Base-by-base conservation (phyloP, 2,329 filamentous ascomycete genomes). In the Orbilia blumenaviensis region DNA sequence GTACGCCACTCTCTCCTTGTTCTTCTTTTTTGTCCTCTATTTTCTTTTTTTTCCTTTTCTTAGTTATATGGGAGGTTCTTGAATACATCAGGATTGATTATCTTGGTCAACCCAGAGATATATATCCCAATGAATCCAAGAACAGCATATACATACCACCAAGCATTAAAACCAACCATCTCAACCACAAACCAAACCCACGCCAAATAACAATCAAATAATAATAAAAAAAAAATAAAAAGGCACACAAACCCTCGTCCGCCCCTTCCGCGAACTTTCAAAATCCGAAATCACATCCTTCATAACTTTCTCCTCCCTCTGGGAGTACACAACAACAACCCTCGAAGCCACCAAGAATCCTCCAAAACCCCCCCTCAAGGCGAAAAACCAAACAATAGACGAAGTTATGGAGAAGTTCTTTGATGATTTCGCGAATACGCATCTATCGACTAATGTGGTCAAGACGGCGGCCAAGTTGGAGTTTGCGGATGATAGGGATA, bases 331-430 rank as follows among this genome's bases (percentile, higher is more conserved):
- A 88, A 10, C 84, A 87, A 16, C 83, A 93, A 2, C 81, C 82
- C 18, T 77, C 78, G 7, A 78, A 83, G 8, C 80, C 21, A 52
- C 56, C 46, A 81, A 82, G 1, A 83, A 83, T 80, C 89, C 46
- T 83, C 86, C 21, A 83, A 85, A n/a, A 81, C 83, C 58, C 81
- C 73, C 80, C 74, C 79, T 82, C 60, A 91, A 88, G 32, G 89
- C 91, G 79, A 92, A 90, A 81, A 90, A 93, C 78, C 87, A 92
- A 50, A 96, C 93, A 50, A 97, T 99, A 80, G 93, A 97, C 81
- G 91, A 94, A 79, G 87, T 99, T 64, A 94, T 98, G 90, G 85
- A 87, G 71, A 90, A 93, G 69, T 99, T 97, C 82, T 97, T 99
- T 81, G 88, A 89, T 78, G 90, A 89, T 42, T 10, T 69, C 14